Evolutionary conservation across 352 stramenopile species (phyloP), one percentile per base, ranked within the genome.

Genomic region (Globisporangium sylvaticum): DNA sequence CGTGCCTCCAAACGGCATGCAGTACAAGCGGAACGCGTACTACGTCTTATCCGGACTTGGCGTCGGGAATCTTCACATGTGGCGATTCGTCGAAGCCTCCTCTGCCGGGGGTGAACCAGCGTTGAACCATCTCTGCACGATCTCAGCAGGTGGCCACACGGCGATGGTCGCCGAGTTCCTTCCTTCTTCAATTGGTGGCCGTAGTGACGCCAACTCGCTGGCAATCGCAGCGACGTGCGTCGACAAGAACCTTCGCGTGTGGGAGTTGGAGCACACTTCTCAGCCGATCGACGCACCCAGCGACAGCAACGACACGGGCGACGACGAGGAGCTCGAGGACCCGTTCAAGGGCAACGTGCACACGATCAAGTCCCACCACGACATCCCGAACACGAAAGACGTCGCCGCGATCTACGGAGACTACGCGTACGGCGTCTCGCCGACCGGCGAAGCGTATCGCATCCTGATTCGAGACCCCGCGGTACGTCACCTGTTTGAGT

Each of bases 31-130:
- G 68, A 77, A 77, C 67, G 77, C 81, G 20, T 95, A 95, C 70
- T 95, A 90, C 54, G 55, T 95, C 10, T 37, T 94, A 24, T 85
- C 75, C 54, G 87, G 87, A 8, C 78, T 95, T 9, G 87, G 87
- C 46, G 75, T 95, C 57, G 82, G 81, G 12, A 88, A 70, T 7
- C 64, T 94, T 25, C 77, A 91, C 59, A 55, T 95, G 44, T 95
- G 85, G 87, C 85, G 81, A 20, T 95, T 93, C 54, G 70, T 83
- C 3, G 83, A 91, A 58, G 68, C 78, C 4, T 37, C 37, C 0
- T 64, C 72, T 4, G 58, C 77, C 3, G 55, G 31, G 4, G 48
- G 18, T 6, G 59, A 78, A 5, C 78, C 81, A 3, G 73, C 71
- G 48, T 91, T 80, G 85, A 71, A 87, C 22, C 73, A 82, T 44